Base-by-base conservation (phyloP, 2,329 filamentous ascomycete genomes). In the Pyrenophora tritici-repentis region DNA sequence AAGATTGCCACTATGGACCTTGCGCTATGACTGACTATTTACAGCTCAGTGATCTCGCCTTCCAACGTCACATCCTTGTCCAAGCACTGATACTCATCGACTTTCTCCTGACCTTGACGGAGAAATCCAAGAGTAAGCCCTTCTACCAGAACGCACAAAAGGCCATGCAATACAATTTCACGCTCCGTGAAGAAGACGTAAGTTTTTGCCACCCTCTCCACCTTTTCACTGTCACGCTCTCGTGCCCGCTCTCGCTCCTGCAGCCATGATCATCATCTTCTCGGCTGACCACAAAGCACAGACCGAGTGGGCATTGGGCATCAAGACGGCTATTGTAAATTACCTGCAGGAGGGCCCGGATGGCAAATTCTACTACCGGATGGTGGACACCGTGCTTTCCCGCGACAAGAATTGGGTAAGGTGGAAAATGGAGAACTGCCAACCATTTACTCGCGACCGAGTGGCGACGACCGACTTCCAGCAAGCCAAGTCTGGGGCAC, bases 321-420 rank as follows among this genome's bases (percentile, higher is more conserved):
- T 89, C 78, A 91, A 91, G 68, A 82, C 82, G 32, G 80, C 81
- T 6, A 96, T 97, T 65, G 88, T 89, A 52, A 85, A 86, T 51
- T 96, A 97, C 73, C 82, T 99, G 49, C 88, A 89, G 68, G 82
- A 87, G 63, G 90, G 90, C 16, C 77, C 81, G 35, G 92, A 96
- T 66, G 94, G 94, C 24, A 89, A 90, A 58, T 96, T 96, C 74
- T 99, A 97, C 74, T 89, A 91, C 75, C 88, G 94, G 33, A 96
- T 97, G 85, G 91, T 99, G 26, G 93, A 97, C 72, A 97, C 92
- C 10, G 93, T 99, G 26, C 83, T 99, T 24, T 90, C 91, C 18
- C 84, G 94, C 57, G 94, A 99, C 74, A 97, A 97, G 78, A 97
- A 97, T 70, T 99, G 95, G 95, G 91, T 95, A 37, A 88, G 91